phyloP scores from a whole-genome alignment of 106 monocot genomes.

The Allium fistulosum region DNA sequence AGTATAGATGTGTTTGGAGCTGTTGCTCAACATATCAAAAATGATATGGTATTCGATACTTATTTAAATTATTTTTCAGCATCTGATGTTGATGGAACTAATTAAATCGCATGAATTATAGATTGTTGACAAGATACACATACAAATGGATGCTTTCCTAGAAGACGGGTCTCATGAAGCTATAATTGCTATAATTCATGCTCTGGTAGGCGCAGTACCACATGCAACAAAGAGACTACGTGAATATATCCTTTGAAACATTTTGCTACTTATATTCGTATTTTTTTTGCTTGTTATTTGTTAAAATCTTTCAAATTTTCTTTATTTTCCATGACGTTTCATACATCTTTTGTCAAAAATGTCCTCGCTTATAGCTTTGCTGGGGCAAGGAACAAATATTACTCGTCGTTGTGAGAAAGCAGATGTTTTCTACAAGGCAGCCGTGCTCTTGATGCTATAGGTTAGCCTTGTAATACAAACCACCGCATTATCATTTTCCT shows the following conservation, averaged over 20 bases:
- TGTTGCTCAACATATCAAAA: conserved; percentile 94
- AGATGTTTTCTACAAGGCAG: conserved; percentile 88
- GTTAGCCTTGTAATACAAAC: conserved; percentile 19
- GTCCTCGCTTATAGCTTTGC: conserved; percentile 56
- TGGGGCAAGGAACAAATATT: conserved; percentile 48
- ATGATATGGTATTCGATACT: conserved; percentile 60
- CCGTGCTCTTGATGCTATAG: conserved; percentile 99
- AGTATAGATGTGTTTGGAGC: conserved; percentile 94
- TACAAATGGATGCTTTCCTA: conserved; percentile 99
- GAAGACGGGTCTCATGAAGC: conserved; percentile 99
- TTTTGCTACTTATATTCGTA: not conserved
- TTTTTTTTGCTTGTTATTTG: not conserved
- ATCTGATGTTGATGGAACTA: not conserved
- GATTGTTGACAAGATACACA: conserved; percentile 91
- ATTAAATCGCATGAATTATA: conserved; percentile 19
- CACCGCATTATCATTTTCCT: not conserved
- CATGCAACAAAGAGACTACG: conserved; percentile 83
- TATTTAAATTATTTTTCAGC: not conserved
- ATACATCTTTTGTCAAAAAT: conserved; percentile 96
- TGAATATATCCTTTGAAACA: conserved; percentile 91
- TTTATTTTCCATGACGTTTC: conserved; percentile 55
- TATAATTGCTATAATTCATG: conserved; percentile 63
- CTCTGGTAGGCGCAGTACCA: conserved; percentile 76
- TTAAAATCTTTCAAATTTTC: not conserved
- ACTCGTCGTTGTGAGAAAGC: conserved; percentile 58